Base-by-base conservation (phyloP, 2,329 filamentous ascomycete species). In the Lachnellula subtilissima region DNA sequence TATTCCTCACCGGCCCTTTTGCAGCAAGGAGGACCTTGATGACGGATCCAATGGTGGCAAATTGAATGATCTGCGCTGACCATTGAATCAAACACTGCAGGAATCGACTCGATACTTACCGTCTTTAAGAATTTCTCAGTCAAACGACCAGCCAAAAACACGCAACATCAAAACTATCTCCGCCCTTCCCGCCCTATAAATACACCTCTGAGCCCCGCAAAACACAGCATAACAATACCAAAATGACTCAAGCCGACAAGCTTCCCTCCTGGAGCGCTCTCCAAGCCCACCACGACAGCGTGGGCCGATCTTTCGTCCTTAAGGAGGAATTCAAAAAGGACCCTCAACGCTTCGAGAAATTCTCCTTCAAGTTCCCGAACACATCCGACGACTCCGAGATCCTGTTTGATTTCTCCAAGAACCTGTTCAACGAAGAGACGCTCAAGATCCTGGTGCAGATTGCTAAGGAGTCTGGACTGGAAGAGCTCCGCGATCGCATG, bases 351-450 rank as follows among this genome's bases (percentile, higher is more conserved):
- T 97, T 97, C 79, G 76, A 87, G 70, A 96, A 94, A 76, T 92
- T 96, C 79, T 89, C 86, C 72, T 89, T 86, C 73, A 90, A 83
- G 69, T 96, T 97, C 75, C 78, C 82, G 32, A 92, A 90, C 75
- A 74, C 82, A 52, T 86, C 88, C 65, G 89, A 95, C 69, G 82
- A 81, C 69, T 86, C 85, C 65, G 91, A 97, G 64, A 94, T 95
- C 69, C 84, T 99, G 62, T 99, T 97, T 75, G 94, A 99, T 76
- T 99, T 96, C 78, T 94, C 88, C 79, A 99, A 99, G 85, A 99
- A 99, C 84, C 92, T 99, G 75, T 74, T 97, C 68, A 94, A 88
- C 60, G 89, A 96, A 66, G 92, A 97, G 76, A 97, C 93, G 4
- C 79, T 97, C 51, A 81, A 87, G 63, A 82, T 96, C 50, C 83